These are phyloP conservation scores for Macrocybe sp. DNA, from an alignment of 1,284 basidiomycete genomes.

Conservation along the genomic window DNA sequence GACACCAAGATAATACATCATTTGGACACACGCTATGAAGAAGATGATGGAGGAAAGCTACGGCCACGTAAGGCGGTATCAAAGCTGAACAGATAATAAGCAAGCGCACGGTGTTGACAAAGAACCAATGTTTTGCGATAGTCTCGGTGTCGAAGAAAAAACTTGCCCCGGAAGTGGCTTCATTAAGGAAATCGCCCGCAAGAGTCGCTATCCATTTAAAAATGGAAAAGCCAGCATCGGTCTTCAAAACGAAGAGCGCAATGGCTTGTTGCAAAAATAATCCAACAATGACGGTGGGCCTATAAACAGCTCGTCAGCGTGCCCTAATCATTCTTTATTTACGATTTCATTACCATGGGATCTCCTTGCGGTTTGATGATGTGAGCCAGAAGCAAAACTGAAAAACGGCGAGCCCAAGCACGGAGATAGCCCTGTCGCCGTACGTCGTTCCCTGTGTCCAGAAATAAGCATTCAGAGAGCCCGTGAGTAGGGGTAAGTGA, in stretches of 20 bases:
- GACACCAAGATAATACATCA: slow-evolving; percentile 82
- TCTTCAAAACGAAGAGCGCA: slow-evolving; percentile 84
- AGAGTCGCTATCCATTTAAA: slow-evolving; percentile 79
- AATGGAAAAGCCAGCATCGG: slow-evolving; percentile 71
- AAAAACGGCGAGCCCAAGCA: slow-evolving; percentile 75
- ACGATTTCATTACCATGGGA: slow-evolving; percentile 55
- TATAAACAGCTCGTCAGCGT: slow-evolving; percentile 17
- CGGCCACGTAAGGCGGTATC: slow-evolving; percentile 1
- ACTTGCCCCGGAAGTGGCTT: slow-evolving; percentile 57
- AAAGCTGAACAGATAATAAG: neutral
- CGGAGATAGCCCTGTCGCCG: slow-evolving; percentile 77
- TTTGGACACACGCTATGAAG: slow-evolving; percentile 85
- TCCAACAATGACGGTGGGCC: slow-evolving; percentile 81
- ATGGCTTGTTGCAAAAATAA: slow-evolving; percentile 81
- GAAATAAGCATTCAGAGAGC: slow-evolving; percentile 5
- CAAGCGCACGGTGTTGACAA: slow-evolving; percentile 62
- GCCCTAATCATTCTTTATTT: too few species aligned
- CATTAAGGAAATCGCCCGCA: slow-evolving; percentile 65
- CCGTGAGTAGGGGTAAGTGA: neutral
- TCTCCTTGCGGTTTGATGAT: slow-evolving; percentile 52
- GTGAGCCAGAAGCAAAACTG: slow-evolving; percentile 66
- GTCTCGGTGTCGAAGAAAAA: slow-evolving; percentile 77
- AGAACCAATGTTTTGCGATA: slow-evolving; percentile 71
- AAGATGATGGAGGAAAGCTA: slow-evolving; percentile 77
- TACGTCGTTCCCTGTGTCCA: slow-evolving; percentile 53